Base-by-base conservation (phyloP, 148 eudicot genomes). In the Fagopyrum tataricum region DNA sequence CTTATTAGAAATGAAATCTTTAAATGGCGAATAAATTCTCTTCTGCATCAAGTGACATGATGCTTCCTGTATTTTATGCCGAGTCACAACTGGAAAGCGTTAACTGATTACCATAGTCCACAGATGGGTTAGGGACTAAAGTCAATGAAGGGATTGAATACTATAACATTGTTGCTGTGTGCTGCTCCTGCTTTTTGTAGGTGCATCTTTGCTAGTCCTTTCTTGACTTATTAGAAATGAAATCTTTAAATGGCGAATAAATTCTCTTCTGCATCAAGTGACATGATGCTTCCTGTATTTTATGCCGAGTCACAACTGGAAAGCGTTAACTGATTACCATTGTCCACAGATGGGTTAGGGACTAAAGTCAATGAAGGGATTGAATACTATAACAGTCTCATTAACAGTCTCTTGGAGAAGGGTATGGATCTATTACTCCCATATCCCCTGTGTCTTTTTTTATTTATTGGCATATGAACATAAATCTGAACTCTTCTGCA, bases 51-150 rank as follows among this genome's bases (percentile, higher is more conserved):
- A 49, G 53, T 12, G 53, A 10, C 64, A 59, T 9, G 37, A 23
- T 24, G 14, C 66, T 59, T 15, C 69, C 5, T 39, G 21, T 9
- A 14, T 15, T 31, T 6, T 64, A 37, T 64, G 43, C 13, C 9
- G 0, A 37, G 69, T 3, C 3, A 46, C 49, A 46, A 46, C 3
- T 64, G 43, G 18, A 7, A 31, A 37, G 18, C 4, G 14, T 14
- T 64, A 64, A 64, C 69, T 64, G 44, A 59, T 43, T 24, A 43
- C 26, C 11, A 43, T 61, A 79, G 78, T 73, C 48, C 73, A 37
- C 87, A 91, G 97, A 91, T 84, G 97, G 97, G 72, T 81, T 89
- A 74, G 97, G 97, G 44, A 87, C 88, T 14, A 78, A 82, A 79
- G 81, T 89, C 67, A 91, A 89, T 58, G n/a, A n/a, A n/a, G n/a